phyloP scores from a whole-genome alignment of 2,329 filamentous ascomycete species.

The Berkeleyomyces rouxiae region DNA sequence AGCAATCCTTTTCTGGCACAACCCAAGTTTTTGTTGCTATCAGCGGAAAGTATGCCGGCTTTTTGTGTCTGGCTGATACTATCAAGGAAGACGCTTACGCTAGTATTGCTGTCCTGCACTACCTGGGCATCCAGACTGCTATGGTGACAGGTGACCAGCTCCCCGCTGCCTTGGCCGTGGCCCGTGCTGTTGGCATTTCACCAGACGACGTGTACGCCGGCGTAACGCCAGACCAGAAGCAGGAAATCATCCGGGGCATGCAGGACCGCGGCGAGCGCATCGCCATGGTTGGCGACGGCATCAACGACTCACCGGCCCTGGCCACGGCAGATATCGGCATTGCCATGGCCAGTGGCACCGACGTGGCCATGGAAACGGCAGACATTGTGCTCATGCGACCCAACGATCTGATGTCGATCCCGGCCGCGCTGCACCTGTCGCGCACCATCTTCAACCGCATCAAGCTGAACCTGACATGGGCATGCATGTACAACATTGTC shows the following conservation, averaged over 20 bases:
- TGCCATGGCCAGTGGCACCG: slow-evolving; percentile 79
- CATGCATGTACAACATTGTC: slow-evolving; percentile 79
- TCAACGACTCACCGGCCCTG: slow-evolving; percentile 93
- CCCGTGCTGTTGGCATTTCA: slow-evolving; percentile 64
- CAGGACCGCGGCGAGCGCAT: slow-evolving; percentile 62
- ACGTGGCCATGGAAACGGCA: slow-evolving; percentile 94
- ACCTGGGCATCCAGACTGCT: slow-evolving; percentile 71
- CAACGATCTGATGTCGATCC: slow-evolving; percentile 83
- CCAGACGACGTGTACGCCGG: slow-evolving; percentile 62
- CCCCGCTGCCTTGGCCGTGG: slow-evolving; percentile 70
- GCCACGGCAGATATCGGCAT: slow-evolving; percentile 88
- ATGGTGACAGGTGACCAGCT: slow-evolving; percentile 90
- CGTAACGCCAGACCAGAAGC: slow-evolving; percentile 84
- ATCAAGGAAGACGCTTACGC: slow-evolving; percentile 78
- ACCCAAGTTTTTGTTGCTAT: slow-evolving; percentile 89
- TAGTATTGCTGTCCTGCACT: slow-evolving; percentile 63
- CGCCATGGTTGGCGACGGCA: slow-evolving; percentile 95
- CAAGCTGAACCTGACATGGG: slow-evolving; percentile 84
- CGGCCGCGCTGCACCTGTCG: slow-evolving; percentile 66
- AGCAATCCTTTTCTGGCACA: slow-evolving; percentile 43
- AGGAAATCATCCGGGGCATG: slow-evolving; percentile 62
- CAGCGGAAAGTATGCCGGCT: slow-evolving; percentile 63
- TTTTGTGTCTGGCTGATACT: slow-evolving; percentile 71
- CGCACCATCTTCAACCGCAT: slow-evolving; percentile 80
- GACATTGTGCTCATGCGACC: slow-evolving; percentile 92